Base-by-base conservation (phyloP, 1,284 basidiomycete genomes). In the Sporisorium graminicola region DNA sequence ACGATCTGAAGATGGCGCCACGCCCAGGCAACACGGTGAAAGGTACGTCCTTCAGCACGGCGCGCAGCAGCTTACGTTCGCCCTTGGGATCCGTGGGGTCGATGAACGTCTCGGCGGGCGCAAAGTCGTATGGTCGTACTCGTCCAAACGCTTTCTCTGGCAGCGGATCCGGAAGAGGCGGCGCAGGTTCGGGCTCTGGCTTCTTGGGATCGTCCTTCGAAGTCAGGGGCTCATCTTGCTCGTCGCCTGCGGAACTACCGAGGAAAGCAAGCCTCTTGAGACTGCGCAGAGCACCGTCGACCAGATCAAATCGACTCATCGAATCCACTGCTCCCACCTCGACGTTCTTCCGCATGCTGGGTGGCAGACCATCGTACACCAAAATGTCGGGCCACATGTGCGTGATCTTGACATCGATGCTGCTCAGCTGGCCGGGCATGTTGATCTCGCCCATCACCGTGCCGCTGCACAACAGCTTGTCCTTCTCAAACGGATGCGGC, bases 361-460 rank as follows among this genome's bases (percentile, higher is more conserved):
- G 81, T 26, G 81, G 81, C 53, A 79, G 73, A 13, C 81, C 81
- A 33, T 83, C 74, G 42, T 70, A 83, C 13, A 83, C 77, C 27
- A 83, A 59, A 40, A 83, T 81, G 50, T 83, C 81, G 0, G 81
- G 81, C 81, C 81, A 83, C 47, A 83, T 60, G 58, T 80, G 65
- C 26, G 78, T 80, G 56, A 83, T 78, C 66, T 82, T 58, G 46
- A 83, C 74, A 60, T 83, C 80, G 27, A 83, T 74, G 22, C 71
- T 74, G 50, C 73, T 75, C 13, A 83, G 70, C 70, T 83, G 70
- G 42, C 72, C 80, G 14, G 81, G 81, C 61, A 83, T 61, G 59
- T 77, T 77, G 64, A 83, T 65, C 43, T 70, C 74, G 58, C 81
- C 81, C 66, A 80, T 70, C 33, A 83, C 73, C 1, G 78, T 82